Evolutionary conservation across 2,329 filamentous ascomycete genomes (phyloP).

Genomic region (Aspergillus alliaceus): DNA sequence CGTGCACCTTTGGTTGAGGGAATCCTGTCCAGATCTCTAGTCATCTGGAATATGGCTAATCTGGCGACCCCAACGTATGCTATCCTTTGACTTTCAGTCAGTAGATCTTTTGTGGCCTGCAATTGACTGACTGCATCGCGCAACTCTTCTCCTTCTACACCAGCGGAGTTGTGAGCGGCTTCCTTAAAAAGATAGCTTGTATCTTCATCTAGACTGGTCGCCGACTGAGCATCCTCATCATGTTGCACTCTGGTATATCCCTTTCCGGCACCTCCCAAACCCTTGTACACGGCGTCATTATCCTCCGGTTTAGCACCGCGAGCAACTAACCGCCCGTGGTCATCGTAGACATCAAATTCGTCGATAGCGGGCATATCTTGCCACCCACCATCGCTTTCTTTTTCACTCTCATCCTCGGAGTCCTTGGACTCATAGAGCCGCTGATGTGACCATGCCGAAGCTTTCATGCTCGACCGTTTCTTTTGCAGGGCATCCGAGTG

Average conservation of each 20-base stretch:
- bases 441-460: constrained; percentile 92
- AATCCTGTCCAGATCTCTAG: constrained; percentile 64
- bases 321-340: constrained; percentile 84
- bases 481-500: constrained; percentile 17
- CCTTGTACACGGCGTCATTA: constrained; percentile 71
- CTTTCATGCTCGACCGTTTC: constrained; percentile 29
- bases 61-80: constrained; percentile 92
- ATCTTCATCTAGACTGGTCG: constrained; percentile 95
- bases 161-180: constrained; percentile 60
- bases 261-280: constrained; percentile 84
- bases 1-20: constrained; percentile 63
- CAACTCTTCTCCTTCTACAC: constrained; percentile 72
- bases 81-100: constrained; percentile 93
- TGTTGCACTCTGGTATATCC: constrained; percentile 94
- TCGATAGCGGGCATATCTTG: constrained; percentile 93
- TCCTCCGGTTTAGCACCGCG: constrained; percentile 70
- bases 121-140: constrained; percentile 86
- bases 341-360: constrained; percentile 92
- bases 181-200: constrained; percentile 94
- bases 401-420: constrained; percentile 43
- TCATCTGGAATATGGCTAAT: constrained; percentile 76
- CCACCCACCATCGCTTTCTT: constrained; percentile 67
- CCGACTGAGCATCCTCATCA: constrained; percentile 91
- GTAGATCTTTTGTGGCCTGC: constrained; percentile 89
- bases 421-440: constrained; percentile 58